phyloP scores from a whole-genome alignment of 179 eudicot genomes.

The Silene noctiflora region DNA sequence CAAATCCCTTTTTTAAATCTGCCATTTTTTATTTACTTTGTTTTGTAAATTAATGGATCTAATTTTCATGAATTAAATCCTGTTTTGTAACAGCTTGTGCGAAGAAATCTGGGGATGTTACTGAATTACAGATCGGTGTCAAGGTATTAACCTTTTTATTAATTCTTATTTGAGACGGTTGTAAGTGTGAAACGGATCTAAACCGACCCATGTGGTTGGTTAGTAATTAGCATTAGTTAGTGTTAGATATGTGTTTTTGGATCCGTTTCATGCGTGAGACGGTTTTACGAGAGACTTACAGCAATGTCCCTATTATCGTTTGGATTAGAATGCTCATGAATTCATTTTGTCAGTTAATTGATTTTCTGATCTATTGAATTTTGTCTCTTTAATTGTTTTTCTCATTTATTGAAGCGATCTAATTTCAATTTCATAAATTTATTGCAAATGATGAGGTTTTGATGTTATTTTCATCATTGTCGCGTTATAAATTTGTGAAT shows the following conservation, averaged over 20 bases:
- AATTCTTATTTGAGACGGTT: too few species aligned
- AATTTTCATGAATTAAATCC: not conserved
- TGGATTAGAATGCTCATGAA: not conserved
- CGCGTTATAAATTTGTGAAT: not conserved
- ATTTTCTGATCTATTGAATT: not conserved
- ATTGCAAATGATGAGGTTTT: not conserved
- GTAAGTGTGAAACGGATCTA: too few species aligned
- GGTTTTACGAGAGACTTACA: too few species aligned
- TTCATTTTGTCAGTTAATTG: not conserved
- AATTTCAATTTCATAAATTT: not conserved
- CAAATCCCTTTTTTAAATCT: not conserved
- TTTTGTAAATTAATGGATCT: conserved; percentile 14
- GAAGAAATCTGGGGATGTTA: conserved; percentile 49
- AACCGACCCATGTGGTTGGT: too few species aligned
- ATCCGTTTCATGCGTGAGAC: too few species aligned
- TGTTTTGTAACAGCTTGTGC: conserved; percentile 29
- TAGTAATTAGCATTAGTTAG: too few species aligned
- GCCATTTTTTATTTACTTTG: not conserved
- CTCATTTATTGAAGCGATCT: too few species aligned
- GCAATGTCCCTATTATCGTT: too few species aligned
- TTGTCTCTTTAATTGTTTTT: too few species aligned
- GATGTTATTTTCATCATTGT: not conserved
- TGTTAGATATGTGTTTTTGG: too few species aligned
- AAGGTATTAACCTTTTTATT: conserved; percentile 44
- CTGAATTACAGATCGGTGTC: conserved; percentile 91